Base-by-base conservation (phyloP, 164 flowering plant species). In the Protea cynaroides region DNA sequence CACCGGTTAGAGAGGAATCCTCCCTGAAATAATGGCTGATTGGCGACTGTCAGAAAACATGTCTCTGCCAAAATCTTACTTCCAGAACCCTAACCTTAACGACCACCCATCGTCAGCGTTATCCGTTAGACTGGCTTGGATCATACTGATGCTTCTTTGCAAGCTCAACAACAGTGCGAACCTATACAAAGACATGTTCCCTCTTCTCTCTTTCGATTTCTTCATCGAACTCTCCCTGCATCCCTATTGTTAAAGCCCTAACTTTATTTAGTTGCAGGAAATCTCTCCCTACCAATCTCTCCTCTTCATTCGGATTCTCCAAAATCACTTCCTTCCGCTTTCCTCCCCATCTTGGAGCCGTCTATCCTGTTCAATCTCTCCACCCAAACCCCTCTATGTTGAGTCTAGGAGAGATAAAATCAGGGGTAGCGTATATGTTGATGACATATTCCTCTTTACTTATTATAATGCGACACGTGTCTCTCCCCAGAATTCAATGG, bases 221-320 rank as follows among this genome's bases (percentile, higher is more conserved):
- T 1, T 68, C 76, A 18, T 66, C 79, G 15, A 56, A 50, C 53
- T 74, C 79, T 57, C 85, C 44, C 68, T 84, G 87, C 8, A 82
- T 72, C 3, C 79, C 79, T 67, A 66, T 74, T 50, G 61, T 76
- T 53, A 72, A 68, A 57, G 61, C 78, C 56, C 75, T 69, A 57
- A 50, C 71, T 49, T 79, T 89, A 55, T 67, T 82, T 74, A 94
- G 64, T 57, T 77, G 84, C 75, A 94, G 70, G 72, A 94, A 94
- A 84, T 94, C 99, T 52, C 99, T 86, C 79, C 85, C 99, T 0
- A 91, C 84, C 84, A 87, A 85, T 65, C 80, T 73, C 29, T 79
- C 77, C 37, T 79, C 83, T 19, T 74, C 75, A 52, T 65, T 73
- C 0, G 66, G 56, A 65, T 68, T 69, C 67, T 80, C 97, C 4